Evolutionary conservation across 805 yeast species (phyloP).

Genomic region (Suhomyces sp.): DNA sequence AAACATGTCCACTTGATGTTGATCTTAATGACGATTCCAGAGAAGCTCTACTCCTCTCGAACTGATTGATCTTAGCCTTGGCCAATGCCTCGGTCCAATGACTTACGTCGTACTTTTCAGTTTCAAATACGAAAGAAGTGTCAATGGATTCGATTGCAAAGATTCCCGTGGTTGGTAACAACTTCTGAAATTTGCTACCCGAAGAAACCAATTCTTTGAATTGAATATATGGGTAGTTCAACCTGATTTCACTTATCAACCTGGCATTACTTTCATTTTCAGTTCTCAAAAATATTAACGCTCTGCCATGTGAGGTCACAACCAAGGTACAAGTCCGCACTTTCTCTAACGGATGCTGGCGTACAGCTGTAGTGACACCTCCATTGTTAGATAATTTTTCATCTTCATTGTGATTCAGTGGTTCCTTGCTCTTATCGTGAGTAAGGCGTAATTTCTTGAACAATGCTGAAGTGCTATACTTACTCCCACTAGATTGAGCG

Average conservation of each 20-base stretch:
- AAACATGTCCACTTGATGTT: neutral
- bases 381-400: constrained; percentile 1
- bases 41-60: constrained; percentile 11
- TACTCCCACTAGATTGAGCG: constrained; percentile 7
- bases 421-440: constrained; percentile 8
- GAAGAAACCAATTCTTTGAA: constrained; percentile 59
- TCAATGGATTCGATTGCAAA: constrained; percentile 60
- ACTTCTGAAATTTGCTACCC: constrained; percentile 28
- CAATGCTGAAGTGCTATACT: constrained; percentile 15
- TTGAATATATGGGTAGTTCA: constrained; percentile 51
- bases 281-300: constrained; percentile 49
- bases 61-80: constrained; percentile 21
- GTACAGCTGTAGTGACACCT: neutral
- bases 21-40: neutral
- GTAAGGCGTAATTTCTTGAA: constrained; percentile 20
- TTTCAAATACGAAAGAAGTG: constrained; percentile 57
- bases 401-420: neutral
- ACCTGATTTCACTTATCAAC: constrained; percentile 52
- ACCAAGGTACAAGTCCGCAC: constrained; percentile 51
- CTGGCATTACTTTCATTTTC: constrained; percentile 41
- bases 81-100: constrained; percentile 60
- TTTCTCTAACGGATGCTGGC: constrained; percentile 28
- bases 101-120: constrained; percentile 48
- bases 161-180: constrained; percentile 40
- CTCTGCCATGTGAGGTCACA: constrained; percentile 64